Conservation (phyloP, 805 yeast species). For the Soucietia sequanensis region DNA sequence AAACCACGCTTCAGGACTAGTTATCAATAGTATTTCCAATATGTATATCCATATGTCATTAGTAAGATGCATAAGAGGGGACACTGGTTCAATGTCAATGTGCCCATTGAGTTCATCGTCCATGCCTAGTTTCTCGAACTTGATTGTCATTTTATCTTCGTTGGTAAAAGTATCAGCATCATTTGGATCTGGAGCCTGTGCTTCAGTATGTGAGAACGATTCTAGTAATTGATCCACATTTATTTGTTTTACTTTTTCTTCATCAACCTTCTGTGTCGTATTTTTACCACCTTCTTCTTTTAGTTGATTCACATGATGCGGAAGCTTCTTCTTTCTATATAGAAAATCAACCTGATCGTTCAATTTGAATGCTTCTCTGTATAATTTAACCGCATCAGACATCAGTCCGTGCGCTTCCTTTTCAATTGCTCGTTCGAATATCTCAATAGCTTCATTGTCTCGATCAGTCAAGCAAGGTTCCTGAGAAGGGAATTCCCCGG, state of each 20-base stretch:
- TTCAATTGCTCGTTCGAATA: conserved; percentile 68
- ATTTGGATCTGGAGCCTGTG: conserved; percentile 24
- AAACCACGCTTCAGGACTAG: conserved; percentile 65
- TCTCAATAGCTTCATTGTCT: conserved; percentile 50
- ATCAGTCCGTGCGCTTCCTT: conserved; percentile 72
- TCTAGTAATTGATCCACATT: conserved; percentile 40
- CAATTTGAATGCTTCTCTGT: conserved; percentile 67
- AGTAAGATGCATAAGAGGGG: conserved; percentile 41
- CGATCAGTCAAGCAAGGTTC: conserved; percentile 4
- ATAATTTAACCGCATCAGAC: conserved; percentile 77
- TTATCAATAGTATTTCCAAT: conserved; percentile 44
- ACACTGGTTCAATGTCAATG: conserved; percentile 24
- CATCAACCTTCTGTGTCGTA: conserved; percentile 31
- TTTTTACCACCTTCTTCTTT: conserved; percentile 27
- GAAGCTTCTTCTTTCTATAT: conserved; percentile 58
- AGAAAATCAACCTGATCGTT: conserved; percentile 61
- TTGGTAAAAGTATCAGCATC: conserved; percentile 13
- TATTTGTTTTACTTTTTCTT: conserved; percentile 33
- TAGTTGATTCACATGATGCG: conserved; percentile 33
- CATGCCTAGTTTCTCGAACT: conserved; percentile 24
- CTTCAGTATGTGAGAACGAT: conserved; percentile 31
- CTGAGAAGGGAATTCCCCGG: too few relatives aligned
- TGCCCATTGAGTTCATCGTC: conserved; percentile 19
- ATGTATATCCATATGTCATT: conserved; percentile 57
- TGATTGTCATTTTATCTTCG: conserved; percentile 20